Base-by-base conservation (phyloP, 371 early-diverging fungal species). In the Polyrhizophydium stewartii region DNA sequence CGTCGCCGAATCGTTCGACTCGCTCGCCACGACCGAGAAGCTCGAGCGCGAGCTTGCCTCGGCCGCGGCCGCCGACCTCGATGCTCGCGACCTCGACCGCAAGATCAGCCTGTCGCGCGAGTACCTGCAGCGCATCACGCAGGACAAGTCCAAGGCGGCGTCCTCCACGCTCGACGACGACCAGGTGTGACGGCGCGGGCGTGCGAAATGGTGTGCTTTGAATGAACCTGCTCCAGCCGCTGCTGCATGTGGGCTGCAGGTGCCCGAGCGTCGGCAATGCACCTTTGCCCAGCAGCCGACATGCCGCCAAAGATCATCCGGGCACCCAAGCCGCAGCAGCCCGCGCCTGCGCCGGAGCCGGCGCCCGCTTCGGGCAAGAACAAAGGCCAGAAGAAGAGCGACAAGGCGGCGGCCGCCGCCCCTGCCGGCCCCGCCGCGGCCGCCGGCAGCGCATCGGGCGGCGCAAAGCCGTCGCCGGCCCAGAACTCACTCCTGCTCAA, bases 41-140 rank as follows among this genome's bases (percentile, higher is more conserved):
- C 62, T 89, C 47, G 80, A 85, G 35, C 61, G 71, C 1, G 76
- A 75, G 27, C 81, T 88, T 31, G 60, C 70, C 27, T 66, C 69
- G 33, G 78, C 82, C 0, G 67, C 82, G 0, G 59, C 51, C 10
- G 59, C 85, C 1, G 71, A 67, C 33, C 62, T 74, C 27, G 69
- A 68, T 52, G 69, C 83, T 9, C 57, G 69, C 13, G 56, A 52
- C n/a, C 73, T 85, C 72, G 79, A 84, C 58, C 62, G 70, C 35
- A 35, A 60, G 19, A 76, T 85, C 56, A 82, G 74, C 13, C 63
- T 81, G 28, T 76, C 73, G 49, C 78, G 67, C 57, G 83, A 82
- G 21, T 86, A 82, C 64, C 77, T 84, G 56, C 53, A 53, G 24
- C 22, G 28, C 22, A 16, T 28, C 28, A 47, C 16, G 28, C 3